Evolutionary conservation across 2,329 filamentous ascomycete genomes (phyloP), one percentile per base, ranked within the genome.

Genomic region (Monosporascus sp.): DNA sequence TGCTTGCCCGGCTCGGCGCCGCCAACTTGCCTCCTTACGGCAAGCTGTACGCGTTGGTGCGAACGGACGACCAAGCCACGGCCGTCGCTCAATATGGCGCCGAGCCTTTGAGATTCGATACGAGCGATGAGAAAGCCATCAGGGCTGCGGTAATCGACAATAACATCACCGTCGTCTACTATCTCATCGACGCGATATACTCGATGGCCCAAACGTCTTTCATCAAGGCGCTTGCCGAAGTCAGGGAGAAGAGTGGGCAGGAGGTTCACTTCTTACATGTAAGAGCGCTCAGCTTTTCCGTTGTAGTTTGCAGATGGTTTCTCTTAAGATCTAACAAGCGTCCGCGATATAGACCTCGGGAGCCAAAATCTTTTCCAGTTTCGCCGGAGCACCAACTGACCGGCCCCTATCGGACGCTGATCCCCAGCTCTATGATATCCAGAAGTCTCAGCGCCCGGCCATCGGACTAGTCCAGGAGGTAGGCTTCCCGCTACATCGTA

Each of bases 321-420:
- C 11, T 8, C 18, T 17, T 17, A 22, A 44, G 11, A 24, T 14
- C 7, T 11, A 22, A 31, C 37, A 6, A 1, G n/a, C 25, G 34
- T 27, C 17, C 48, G 1, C 14, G 8, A 9, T 41, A 37, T 47
- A 74, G 68, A 81, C 78, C 0, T 72, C 65, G 2, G 79, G 79
- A 0, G 78, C 78, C 24, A 82, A 81, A 63, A 58, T 77, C 3
- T 81, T 81, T 59, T 78, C 75, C 15, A 70, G 65, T 27, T 74
- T 77, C 60, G 71, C 72, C 0, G 76, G 72, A 0, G 65, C 71
- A 5, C 74, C 75, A 0, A 73, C 68, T 0, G 70, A 77, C 52
- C 53, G 62, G 8, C 66, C 67, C 0, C 54, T 81, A 0, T 53
- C 70, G 3, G 78, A 82, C 53, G 71, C 68, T 2, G 73, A 79